Conservation (phyloP, 2,329 filamentous ascomycete species). For the Calonectria pseudoreteaudii region DNA sequence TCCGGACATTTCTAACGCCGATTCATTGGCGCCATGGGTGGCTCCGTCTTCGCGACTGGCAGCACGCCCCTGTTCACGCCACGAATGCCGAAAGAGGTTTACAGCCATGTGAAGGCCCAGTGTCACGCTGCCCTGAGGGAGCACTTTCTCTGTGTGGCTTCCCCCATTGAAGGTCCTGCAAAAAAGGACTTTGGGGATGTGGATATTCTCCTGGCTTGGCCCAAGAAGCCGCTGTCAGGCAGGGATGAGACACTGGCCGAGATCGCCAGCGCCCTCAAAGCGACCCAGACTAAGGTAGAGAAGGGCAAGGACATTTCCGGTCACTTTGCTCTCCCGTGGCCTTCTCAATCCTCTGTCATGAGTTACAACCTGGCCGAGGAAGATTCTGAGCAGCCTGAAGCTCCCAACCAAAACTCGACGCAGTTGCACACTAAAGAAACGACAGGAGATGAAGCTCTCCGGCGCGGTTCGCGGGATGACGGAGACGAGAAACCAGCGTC, state of each 20-base stretch:
- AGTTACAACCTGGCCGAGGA: not conserved
- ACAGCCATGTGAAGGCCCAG: constrained; percentile 61
- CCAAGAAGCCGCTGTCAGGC: constrained; percentile 30
- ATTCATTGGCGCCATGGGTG: constrained; percentile 68
- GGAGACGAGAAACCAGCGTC: not conserved
- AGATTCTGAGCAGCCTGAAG: not conserved
- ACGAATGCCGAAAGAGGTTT: constrained; percentile 72
- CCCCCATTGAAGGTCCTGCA: constrained; percentile 75
- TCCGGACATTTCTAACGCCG: not conserved
- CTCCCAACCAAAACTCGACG: not conserved
- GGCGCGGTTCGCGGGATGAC: not conserved
- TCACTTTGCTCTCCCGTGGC: constrained; percentile 69
- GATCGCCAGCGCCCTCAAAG: constrained; percentile 28
- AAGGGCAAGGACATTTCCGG: constrained; percentile 44
- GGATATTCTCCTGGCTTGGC: constrained; percentile 71
- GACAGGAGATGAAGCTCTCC: constrained; percentile 9
- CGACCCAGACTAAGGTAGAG: constrained; percentile 52
- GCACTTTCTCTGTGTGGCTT: constrained; percentile 66
- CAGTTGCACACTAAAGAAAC: not conserved
- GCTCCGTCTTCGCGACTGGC: constrained; percentile 66
- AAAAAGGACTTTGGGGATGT: constrained; percentile 80
- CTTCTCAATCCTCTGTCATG: constrained; percentile 39
- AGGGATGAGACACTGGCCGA: constrained; percentile 46
- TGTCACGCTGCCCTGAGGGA: constrained; percentile 60
- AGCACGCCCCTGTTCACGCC: constrained; percentile 67